Base-by-base conservation (phyloP, 2,329 filamentous ascomycete genomes). In the Exophiala oligosperma region DNA sequence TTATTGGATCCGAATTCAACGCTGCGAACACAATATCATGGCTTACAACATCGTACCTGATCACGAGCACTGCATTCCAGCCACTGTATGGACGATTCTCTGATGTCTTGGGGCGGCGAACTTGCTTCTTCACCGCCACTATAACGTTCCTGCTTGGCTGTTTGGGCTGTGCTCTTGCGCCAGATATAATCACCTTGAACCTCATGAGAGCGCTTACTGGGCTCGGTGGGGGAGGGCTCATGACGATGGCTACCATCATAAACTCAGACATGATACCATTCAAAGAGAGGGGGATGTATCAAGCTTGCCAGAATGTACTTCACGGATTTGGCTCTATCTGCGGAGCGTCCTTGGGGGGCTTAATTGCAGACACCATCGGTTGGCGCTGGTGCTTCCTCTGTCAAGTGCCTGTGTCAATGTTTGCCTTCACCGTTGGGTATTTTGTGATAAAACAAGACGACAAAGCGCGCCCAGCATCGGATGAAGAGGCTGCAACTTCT, bases 361-460 rank as follows among this genome's bases (percentile, higher is more conserved):
- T 90, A 5, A 71, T 92, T n/a, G 84, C 88, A 0, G 89, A 92
- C 70, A 83, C 79, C 3, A 80, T 92, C 52, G 88, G 89, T 35
- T 92, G 89, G 89, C 78, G 89, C 64, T 91, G 88, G 86, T 82
- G 88, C 0, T 93, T 94, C 68, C 71, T 90, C 11, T 79, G 79
- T 2, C 90, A 93, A 70, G 82, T 84, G 0, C 90, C 90, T 1
- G 70, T 91, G 0, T 85, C 83, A 0, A 59, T 79, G 1, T 64
- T 81, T n/a, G 84, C 84, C 0, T 74, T 87, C 0, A 40, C 79
- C 0, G 72, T 84, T 9, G 84, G 84, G 0, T 76, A 76, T 35
- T 63, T 83, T 1, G 82, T 84, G 1, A 74, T 87, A 43, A 72
- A 77, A 52, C 76, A 84, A 54, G 77, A 78, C 6, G 56, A 71